These are phyloP conservation scores for Candida nanaspora DNA, from an alignment of 805 yeast species.

Conservation along the genomic window DNA sequence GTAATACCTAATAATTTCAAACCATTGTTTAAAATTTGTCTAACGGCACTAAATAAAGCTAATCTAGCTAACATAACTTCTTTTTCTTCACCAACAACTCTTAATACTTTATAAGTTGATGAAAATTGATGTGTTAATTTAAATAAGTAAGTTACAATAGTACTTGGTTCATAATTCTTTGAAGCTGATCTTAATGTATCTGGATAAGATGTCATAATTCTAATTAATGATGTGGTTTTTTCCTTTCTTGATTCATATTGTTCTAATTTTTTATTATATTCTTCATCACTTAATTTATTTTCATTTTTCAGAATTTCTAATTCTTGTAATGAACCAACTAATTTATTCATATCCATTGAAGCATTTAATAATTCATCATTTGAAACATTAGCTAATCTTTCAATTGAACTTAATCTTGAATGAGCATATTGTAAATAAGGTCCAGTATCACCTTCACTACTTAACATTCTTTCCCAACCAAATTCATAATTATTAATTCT, in stretches of 20 bases:
- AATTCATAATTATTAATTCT: constrained; percentile 94
- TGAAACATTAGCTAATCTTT: constrained; percentile 66
- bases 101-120: constrained; percentile 88
- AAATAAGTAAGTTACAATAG: constrained; percentile 90
- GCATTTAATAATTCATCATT: constrained; percentile 20
- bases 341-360: constrained; percentile 21
- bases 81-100: constrained; percentile 94
- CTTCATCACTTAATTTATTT: constrained; percentile 17
- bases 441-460: constrained; percentile 99
- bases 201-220: constrained; percentile 84
- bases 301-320: constrained; percentile 13
- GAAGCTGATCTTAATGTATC: constrained; percentile 79
- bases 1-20: constrained; percentile 85
- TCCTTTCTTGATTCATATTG: constrained; percentile 19
- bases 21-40: constrained; percentile 86
- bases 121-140: constrained; percentile 89
- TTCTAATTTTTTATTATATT: constrained; percentile 23
- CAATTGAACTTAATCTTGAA: constrained; percentile 90
- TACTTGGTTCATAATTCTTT: constrained; percentile 85
- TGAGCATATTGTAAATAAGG: constrained; percentile 98
- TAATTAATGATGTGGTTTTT: constrained; percentile 48
- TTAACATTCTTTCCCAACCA: constrained; percentile 96
- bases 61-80: constrained; percentile 85
- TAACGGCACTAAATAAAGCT: constrained; percentile 84
- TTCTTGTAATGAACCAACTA: constrained; percentile 22